phyloP scores from a whole-genome alignment of 75 land plant species.

The Pinus taeda region DNA sequence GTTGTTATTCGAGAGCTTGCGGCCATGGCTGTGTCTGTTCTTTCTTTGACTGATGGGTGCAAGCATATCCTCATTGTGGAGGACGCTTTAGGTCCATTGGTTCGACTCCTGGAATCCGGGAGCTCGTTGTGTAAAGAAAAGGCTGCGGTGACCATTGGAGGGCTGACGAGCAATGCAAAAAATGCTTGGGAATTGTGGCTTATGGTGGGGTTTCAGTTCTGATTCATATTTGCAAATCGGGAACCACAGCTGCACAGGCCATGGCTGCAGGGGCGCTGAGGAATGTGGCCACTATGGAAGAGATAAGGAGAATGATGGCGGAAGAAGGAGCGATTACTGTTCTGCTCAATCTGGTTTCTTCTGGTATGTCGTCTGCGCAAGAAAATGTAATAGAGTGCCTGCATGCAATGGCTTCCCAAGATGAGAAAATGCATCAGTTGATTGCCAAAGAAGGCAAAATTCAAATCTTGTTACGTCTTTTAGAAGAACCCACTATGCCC shows the following conservation, averaged over 20 bases:
- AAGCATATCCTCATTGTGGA: constrained; percentile 55
- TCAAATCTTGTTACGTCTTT: constrained; percentile 40
- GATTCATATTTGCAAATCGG: constrained; percentile 52
- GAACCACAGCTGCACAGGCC: constrained; percentile 31
- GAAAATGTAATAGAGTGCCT: constrained; percentile 53
- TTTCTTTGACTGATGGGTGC: constrained; percentile 45
- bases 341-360: constrained; percentile 38
- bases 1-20: constrained; percentile 53
- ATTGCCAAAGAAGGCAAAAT: constrained; percentile 49
- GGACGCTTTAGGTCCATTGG: constrained; percentile 62
- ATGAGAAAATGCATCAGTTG: constrained; percentile 28
- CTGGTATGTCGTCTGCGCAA: constrained; percentile 27
- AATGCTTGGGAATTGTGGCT: constrained; percentile 72
- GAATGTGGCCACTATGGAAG: constrained; percentile 52
- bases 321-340: constrained; percentile 73
- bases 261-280: constrained; percentile 52
- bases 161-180: constrained; percentile 49
- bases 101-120: constrained; percentile 66
- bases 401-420: constrained; percentile 39
- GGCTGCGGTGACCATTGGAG: constrained; percentile 57
- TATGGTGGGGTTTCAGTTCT: constrained; percentile 66
- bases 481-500: constrained; percentile 27
- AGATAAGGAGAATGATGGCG: constrained; percentile 31
- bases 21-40: constrained; percentile 36
- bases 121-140: constrained; percentile 37